These are phyloP conservation scores for Candida taoyuanica DNA, from an alignment of 805 yeast genomes.

Conservation along the genomic window DNA sequence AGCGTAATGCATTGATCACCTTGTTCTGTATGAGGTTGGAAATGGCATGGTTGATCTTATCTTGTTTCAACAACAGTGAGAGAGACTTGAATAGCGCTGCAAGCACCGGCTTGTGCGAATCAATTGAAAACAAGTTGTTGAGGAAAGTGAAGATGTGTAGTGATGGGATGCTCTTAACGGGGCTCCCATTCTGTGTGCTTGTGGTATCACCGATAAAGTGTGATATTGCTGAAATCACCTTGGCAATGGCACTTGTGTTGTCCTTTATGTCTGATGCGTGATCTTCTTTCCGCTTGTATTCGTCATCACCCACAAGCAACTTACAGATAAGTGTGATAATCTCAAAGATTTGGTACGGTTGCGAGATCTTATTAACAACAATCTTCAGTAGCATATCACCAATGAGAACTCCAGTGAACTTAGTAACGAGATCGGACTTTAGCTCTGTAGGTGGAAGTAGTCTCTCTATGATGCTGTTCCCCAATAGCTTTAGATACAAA, in stretches of 20 bases:
- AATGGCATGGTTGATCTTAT: conserved; percentile 17
- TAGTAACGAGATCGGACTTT: conserved; percentile 35
- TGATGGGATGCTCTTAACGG: conserved; percentile 7
- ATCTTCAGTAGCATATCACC: conserved; percentile 40
- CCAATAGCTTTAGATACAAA: conserved; percentile 33
- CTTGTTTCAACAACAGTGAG: conserved; percentile 13
- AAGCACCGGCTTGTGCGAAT: conserved; percentile 28
- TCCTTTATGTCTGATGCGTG: not conserved
- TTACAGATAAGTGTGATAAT: conserved; percentile 25
- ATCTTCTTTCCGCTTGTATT: not conserved
- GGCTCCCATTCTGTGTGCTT: not conserved
- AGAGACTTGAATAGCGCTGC: conserved; percentile 26
- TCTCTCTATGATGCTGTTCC: conserved; percentile 31
- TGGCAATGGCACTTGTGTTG: not conserved
- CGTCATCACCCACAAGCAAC: conserved; percentile 5
- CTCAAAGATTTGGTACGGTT: conserved; percentile 50
- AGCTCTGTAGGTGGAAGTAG: conserved; percentile 38
- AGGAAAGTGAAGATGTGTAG: conserved; percentile 24
- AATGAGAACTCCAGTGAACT: conserved; percentile 36
- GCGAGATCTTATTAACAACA: conserved; percentile 39
- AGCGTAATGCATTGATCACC: conserved; percentile 13
- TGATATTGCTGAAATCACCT: conserved; percentile 9
- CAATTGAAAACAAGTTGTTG: conserved; percentile 19
- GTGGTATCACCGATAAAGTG: conserved; percentile 19
- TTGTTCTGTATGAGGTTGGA: conserved; percentile 21